phyloP scores from a whole-genome alignment of 345 rosid species.

The Mallotus nudiflorus region DNA sequence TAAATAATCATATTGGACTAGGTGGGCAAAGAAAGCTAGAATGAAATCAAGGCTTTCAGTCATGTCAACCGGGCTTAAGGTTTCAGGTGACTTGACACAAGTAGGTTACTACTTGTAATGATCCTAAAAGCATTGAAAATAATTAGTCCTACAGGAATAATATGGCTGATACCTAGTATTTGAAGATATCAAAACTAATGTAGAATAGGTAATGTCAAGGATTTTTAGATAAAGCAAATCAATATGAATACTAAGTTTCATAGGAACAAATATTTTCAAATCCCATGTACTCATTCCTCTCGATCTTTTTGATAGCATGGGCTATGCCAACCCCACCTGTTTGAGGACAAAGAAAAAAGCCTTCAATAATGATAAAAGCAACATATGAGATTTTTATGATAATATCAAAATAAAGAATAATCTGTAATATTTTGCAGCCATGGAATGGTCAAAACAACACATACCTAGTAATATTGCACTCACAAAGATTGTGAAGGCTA shows the following conservation, averaged over 20 bases:
- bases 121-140: too few relatives aligned
- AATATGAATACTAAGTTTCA: neutral
- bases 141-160: too few relatives aligned
- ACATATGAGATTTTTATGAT: neutral
- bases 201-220: neutral
- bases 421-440: neutral
- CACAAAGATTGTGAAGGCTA: slow-evolving; percentile 25
- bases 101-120: too few relatives aligned
- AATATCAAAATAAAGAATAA: neutral
- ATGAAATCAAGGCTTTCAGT: neutral
- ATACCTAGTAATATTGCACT: slow-evolving; percentile 25
- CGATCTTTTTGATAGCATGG: slow-evolving; percentile 11
- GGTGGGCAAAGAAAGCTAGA: too few relatives aligned
- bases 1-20: too few relatives aligned
- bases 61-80: neutral
- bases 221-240: neutral
- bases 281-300: slow-evolving; percentile 25
- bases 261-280: slow-evolving; percentile 20
- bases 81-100: neutral
- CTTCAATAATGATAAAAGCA: neutral
- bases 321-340: slow-evolving; percentile 30
- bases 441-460: neutral
- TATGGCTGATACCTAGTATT: neutral
- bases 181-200: neutral
- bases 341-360: neutral